Evolutionary conservation across 495 filamentous ascomycete genomes (phyloP).

Genomic region (Mycothermus thermophilus): DNA sequence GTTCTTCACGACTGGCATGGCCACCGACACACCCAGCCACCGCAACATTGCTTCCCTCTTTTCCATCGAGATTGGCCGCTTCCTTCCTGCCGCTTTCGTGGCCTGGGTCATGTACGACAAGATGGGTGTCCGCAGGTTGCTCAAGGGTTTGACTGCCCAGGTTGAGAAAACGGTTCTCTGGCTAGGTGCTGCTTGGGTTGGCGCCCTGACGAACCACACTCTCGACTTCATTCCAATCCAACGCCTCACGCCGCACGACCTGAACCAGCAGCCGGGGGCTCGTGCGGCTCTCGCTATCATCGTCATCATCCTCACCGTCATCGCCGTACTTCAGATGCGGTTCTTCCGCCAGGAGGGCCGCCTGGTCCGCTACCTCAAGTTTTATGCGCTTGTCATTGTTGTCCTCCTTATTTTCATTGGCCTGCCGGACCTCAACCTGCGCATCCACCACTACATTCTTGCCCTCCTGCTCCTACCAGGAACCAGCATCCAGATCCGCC

Average conservation of each 20-base stretch:
- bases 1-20: slow-evolving; percentile 66
- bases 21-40: slow-evolving; percentile 55
- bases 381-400: slow-evolving; percentile 51
- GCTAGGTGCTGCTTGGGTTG: slow-evolving; percentile 62
- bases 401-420: slow-evolving; percentile 48
- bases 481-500: slow-evolving; percentile 69
- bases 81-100: slow-evolving; percentile 65
- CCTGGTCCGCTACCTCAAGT: slow-evolving; percentile 50
- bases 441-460: slow-evolving; percentile 96
- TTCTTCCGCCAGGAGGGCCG: slow-evolving; percentile 58
- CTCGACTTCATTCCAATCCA: slow-evolving; percentile 71
- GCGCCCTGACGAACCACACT: slow-evolving; percentile 70
- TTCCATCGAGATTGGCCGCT: slow-evolving; percentile 53
- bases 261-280: slow-evolving; percentile 65
- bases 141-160: slow-evolving; percentile 46
- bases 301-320: slow-evolving; percentile 42
- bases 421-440: slow-evolving; percentile 61
- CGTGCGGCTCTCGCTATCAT: slow-evolving; percentile 55
- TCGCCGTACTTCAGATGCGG: slow-evolving; percentile 53
- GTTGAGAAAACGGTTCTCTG: slow-evolving; percentile 65
- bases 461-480: slow-evolving; percentile 69
- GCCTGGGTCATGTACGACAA: slow-evolving; percentile 59
- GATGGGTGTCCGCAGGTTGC: slow-evolving; percentile 35
- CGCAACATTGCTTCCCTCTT: slow-evolving; percentile 39
- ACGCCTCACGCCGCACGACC: slow-evolving; percentile 60